Evolutionary conservation across 106 monocot genomes (phyloP).

Genomic region (Dioscorea alata): DNA sequence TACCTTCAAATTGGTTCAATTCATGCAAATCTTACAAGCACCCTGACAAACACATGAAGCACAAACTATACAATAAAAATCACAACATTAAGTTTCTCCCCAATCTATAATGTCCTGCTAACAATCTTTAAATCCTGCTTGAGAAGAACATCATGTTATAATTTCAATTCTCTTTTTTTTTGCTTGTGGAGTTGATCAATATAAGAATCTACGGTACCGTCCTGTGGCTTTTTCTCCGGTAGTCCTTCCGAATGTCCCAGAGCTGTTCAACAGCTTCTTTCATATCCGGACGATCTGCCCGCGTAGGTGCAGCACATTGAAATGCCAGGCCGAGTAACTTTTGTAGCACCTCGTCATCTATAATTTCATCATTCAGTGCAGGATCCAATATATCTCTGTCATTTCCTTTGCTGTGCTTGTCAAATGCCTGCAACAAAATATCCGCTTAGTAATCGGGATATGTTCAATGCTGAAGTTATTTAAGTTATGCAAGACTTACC

Average conservation of each 20-base stretch:
- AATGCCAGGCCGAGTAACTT: slow-evolving; percentile 38
- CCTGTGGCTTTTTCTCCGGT: slow-evolving; percentile 8
- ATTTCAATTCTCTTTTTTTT: background rate
- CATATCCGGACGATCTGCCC: slow-evolving; percentile 38
- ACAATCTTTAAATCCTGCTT: background rate
- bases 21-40: too few species aligned
- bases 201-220: background rate
- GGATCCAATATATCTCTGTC: slow-evolving; percentile 23
- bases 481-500: slow-evolving; percentile 29
- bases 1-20: too few species aligned
- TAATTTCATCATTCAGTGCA: slow-evolving; percentile 27
- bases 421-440: slow-evolving; percentile 51
- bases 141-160: background rate
- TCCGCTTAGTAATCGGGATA: too few species aligned
- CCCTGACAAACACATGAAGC: too few species aligned
- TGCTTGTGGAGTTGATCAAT: background rate
- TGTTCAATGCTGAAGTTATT: background rate
- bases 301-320: slow-evolving; percentile 46
- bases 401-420: slow-evolving; percentile 51
- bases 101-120: background rate
- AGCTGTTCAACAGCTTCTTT: slow-evolving; percentile 42
- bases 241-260: slow-evolving; percentile 50
- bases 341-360: slow-evolving; percentile 24
- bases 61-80: too few species aligned
- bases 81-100: background rate